Conservation (phyloP, 305 asterid genomes). For the Salvia sclarea region DNA sequence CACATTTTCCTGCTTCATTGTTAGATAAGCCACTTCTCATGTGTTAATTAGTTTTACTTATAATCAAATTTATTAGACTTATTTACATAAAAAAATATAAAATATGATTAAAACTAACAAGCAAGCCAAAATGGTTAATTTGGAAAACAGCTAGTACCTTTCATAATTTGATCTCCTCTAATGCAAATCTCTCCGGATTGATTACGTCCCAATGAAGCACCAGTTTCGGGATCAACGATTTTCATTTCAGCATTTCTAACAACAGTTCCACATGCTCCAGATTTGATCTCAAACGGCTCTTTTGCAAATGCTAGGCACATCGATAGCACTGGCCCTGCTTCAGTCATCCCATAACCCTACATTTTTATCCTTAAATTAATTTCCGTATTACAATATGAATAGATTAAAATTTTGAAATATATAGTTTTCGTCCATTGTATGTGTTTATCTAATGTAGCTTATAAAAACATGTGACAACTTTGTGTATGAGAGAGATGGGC, state of each 20-base stretch:
- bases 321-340: slow-evolving; percentile 85
- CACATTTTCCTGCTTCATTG: not conserved
- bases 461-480: not conserved
- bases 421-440: too few relatives aligned
- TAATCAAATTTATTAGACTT: too few relatives aligned
- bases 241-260: slow-evolving; percentile 93
- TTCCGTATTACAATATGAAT: too few relatives aligned
- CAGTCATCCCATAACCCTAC: slow-evolving; percentile 97
- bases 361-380: not conserved
- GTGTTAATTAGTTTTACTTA: not conserved
- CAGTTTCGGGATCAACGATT: slow-evolving; percentile 63
- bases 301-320: slow-evolving; percentile 89
- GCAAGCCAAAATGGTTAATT: not conserved
- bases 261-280: slow-evolving; percentile 95
- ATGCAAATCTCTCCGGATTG: slow-evolving; percentile 84
- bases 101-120: too few relatives aligned
- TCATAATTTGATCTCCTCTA: slow-evolving; percentile 90
- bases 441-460: too few relatives aligned
- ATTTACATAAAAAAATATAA: too few relatives aligned
- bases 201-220: slow-evolving; percentile 61
- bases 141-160: slow-evolving; percentile 47
- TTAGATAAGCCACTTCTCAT: not conserved
- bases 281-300: slow-evolving; percentile 70
- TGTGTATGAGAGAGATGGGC: too few relatives aligned
- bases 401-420: too few relatives aligned